Conservation (phyloP, 169 alveolate genomes). For the Neospora caninum region DNA sequence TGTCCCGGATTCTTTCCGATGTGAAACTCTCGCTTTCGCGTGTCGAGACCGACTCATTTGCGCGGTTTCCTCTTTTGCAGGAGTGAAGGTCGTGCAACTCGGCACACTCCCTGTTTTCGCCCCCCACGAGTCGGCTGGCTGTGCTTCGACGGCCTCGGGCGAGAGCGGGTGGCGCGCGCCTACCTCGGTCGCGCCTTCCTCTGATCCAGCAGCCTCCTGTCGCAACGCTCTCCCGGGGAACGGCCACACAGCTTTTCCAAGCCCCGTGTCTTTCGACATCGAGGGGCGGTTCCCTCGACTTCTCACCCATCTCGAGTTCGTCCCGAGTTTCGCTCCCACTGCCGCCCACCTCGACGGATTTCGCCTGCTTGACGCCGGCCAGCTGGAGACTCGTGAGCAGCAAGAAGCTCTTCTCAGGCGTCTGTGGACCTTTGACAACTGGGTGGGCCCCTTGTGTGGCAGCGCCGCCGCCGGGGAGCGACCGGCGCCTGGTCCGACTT, state of each 20-base stretch:
- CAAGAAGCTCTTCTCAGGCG: background rate
- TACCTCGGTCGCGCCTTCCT: background rate
- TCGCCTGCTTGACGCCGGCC: constrained; percentile 5
- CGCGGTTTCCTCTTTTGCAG: constrained; percentile 6
- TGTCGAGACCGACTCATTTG: constrained; percentile 19
- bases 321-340: background rate
- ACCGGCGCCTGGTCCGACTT: background rate
- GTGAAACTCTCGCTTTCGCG: background rate
- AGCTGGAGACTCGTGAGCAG: background rate
- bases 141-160: background rate
- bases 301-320: constrained; percentile 25
- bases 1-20: background rate
- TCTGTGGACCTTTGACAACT: background rate
- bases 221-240: background rate
- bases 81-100: constrained; percentile 13
- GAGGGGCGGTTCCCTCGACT: constrained; percentile 33
- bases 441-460: constrained; percentile 29
- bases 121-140: background rate
- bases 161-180: background rate
- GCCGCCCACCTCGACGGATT: background rate
- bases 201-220: background rate
- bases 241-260: background rate
- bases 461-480: background rate
- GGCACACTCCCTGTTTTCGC: background rate
- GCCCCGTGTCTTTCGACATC: background rate